These are phyloP conservation scores for Malassezia cuniculi DNA, from an alignment of 1,284 basidiomycete genomes.

Conservation along the genomic window DNA sequence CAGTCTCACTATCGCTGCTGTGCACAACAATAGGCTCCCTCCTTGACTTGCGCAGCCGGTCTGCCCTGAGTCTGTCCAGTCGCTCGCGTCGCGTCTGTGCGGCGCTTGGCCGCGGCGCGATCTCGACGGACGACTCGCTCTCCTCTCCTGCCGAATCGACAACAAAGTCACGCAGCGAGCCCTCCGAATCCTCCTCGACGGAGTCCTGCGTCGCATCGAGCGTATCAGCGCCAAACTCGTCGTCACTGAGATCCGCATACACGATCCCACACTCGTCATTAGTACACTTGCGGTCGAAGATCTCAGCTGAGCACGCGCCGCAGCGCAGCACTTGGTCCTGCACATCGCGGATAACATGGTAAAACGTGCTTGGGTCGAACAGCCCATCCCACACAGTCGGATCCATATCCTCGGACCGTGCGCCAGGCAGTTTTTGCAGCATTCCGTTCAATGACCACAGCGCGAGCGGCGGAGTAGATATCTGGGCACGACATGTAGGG, in stretches of 20 bases:
- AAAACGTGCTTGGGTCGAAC: constrained; percentile 9
- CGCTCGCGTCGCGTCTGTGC: too few species aligned
- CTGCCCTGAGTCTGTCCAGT: too few species aligned
- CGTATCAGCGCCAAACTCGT: constrained; percentile 1
- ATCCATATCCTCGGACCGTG: neutral
- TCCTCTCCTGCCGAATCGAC: constrained; percentile 3
- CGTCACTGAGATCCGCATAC: constrained; percentile 11
- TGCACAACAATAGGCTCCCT: too few species aligned
- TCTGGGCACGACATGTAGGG: constrained; percentile 32
- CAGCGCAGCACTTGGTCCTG: constrained; percentile 32
- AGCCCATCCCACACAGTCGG: constrained; percentile 10
- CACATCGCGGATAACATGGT: constrained; percentile 32
- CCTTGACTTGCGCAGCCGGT: too few species aligned
- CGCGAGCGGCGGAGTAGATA: constrained; percentile 29
- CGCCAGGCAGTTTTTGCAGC: constrained; percentile 21
- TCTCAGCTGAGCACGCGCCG: constrained; percentile 31
- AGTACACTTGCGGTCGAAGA: constrained; percentile 27
- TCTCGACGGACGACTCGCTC: neutral
- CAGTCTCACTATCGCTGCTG: too few species aligned
- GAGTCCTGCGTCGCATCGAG: constrained; percentile 7
- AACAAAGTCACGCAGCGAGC: constrained; percentile 12
- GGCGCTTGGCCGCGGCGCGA: too few species aligned
- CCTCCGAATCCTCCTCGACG: constrained; percentile 3
- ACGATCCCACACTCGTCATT: constrained; percentile 22
- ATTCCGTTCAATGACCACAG: constrained; percentile 31